phyloP scores from a whole-genome alignment of 441 rosid species.

The Euphorbia corollata region DNA sequence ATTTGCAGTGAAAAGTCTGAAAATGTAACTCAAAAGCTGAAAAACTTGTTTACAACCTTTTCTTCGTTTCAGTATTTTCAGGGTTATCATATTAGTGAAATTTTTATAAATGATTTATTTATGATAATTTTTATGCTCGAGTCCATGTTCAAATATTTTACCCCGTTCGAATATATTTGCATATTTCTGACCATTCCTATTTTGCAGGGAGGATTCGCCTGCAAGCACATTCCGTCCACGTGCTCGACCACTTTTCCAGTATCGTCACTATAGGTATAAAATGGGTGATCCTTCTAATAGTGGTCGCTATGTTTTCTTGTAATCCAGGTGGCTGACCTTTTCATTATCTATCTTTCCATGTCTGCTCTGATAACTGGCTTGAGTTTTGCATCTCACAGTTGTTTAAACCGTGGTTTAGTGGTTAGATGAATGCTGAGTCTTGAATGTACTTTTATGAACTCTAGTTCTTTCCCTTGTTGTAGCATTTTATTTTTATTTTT shows the following conservation, averaged over 20 bases:
- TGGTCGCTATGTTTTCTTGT: neutral
- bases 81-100: neutral
- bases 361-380: neutral
- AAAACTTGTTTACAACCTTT: neutral
- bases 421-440: neutral
- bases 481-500: neutral
- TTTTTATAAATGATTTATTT: neutral
- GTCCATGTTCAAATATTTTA: neutral
- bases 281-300: conserved; percentile 13
- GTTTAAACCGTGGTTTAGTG: neutral
- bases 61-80: neutral
- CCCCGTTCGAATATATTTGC: neutral
- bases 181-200: conserved; percentile 5
- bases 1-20: neutral
- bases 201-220: conserved; percentile 88
- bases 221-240: conserved; percentile 88
- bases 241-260: conserved; percentile 86
- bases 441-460: neutral
- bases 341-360: neutral
- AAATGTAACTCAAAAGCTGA: neutral
- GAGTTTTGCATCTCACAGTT: neutral
- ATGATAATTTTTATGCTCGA: neutral
- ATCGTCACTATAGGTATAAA: conserved; percentile 87
- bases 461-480: neutral
- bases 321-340: neutral